Percentiles rank a stretch among this genome's conserved stretches.
Evolutionary conservation across 306 rosid species (phyloP).

Genomic region (Trifolium dubium): DNA sequence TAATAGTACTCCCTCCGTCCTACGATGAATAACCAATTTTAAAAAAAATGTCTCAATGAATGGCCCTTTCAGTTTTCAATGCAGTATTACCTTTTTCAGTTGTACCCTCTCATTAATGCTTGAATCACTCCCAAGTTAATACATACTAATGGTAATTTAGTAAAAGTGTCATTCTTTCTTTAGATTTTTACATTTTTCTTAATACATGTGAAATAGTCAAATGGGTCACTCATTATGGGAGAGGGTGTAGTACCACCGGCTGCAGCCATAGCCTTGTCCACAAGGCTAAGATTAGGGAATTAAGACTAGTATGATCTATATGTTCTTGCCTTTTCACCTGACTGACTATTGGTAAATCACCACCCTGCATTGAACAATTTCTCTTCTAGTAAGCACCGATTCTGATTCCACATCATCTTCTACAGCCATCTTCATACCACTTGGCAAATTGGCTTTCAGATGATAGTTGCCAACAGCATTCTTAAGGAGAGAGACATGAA

Average conservation of each 20-base stretch:
- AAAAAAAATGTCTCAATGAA: no score
- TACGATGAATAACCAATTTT: no score
- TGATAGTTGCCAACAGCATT: not conserved
- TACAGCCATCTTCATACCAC: slow-evolving; percentile 5
- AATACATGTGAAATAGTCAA: no score
- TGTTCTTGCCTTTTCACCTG: slow-evolving; percentile 1
- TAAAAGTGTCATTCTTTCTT: no score
- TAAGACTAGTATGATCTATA: not conserved
- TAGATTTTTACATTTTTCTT: no score
- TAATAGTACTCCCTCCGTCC: no score
- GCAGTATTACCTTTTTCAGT: no score
- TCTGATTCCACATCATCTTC: not conserved
- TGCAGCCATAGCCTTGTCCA: not conserved
- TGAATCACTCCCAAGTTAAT: no score
- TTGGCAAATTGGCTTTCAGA: not conserved
- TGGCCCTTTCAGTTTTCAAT: no score
- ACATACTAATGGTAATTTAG: no score
- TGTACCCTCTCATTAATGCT: no score
- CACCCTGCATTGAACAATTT: not conserved
- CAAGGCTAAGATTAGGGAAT: slow-evolving; percentile 15
- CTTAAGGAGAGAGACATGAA: not conserved
- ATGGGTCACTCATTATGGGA: no score
- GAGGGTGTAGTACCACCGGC: not conserved
- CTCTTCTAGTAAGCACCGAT: not conserved
- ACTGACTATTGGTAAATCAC: not conserved